Evolutionary conservation across 2,329 filamentous ascomycete genomes (phyloP).

Genomic region (Penicillium sp.): DNA sequence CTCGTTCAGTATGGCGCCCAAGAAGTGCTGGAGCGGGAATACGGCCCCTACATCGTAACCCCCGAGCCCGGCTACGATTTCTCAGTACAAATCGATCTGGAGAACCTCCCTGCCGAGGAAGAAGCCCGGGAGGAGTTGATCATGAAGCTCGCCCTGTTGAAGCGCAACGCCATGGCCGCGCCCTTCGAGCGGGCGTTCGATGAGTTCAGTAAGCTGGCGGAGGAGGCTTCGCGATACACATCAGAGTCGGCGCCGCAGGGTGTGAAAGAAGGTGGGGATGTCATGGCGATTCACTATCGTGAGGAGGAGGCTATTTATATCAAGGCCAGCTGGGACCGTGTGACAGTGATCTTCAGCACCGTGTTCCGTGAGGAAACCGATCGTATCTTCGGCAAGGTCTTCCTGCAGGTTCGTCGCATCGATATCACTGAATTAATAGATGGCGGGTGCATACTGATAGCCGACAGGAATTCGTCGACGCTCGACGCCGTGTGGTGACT

Average conservation of each 20-base stretch:
- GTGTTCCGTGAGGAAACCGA: constrained; percentile 98
- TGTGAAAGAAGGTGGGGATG: constrained; percentile 82
- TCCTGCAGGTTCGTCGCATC: constrained; percentile 69
- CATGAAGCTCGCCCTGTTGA: constrained; percentile 84
- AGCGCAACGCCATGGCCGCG: constrained; percentile 98
- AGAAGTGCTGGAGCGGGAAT: constrained; percentile 89
- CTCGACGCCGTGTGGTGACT: constrained; percentile 73
- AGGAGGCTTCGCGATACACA: constrained; percentile 89
- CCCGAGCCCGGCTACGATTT: constrained; percentile 96
- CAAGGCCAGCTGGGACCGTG: constrained; percentile 94
- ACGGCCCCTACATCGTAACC: constrained; percentile 84
- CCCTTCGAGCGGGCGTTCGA: constrained; percentile 97
- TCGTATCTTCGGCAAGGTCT: constrained; percentile 95
- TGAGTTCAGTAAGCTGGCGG: constrained; percentile 82
- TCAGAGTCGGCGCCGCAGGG: constrained; percentile 93
- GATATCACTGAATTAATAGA: no score
- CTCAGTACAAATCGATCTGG: constrained; percentile 86
- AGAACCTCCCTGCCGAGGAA: constrained; percentile 80
- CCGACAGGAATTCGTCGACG: constrained; percentile 88
- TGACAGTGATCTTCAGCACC: constrained; percentile 98
- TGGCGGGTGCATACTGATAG: constrained; percentile 9
- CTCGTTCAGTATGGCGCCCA: constrained; percentile 91
- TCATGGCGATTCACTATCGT: constrained; percentile 96
- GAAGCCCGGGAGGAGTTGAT: constrained; percentile 87
- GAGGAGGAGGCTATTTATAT: constrained; percentile 99